phyloP scores from a whole-genome alignment of 805 yeast species.

The Candida ascalaphidarum region DNA sequence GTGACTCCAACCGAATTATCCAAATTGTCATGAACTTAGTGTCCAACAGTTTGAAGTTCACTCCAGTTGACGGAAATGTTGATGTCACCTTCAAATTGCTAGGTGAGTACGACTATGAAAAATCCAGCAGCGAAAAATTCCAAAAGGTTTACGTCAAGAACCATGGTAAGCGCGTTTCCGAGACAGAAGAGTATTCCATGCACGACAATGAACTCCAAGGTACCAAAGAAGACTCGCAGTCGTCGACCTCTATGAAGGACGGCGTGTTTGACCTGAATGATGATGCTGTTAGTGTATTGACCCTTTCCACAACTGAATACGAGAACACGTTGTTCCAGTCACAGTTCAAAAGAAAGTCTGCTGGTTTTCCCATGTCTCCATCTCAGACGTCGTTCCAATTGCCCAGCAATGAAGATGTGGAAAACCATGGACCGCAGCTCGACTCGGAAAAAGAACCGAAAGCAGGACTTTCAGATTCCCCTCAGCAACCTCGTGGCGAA shows the following conservation, averaged over 20 bases:
- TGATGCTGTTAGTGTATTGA: constrained; percentile 20
- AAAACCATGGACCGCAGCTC: too few relatives aligned
- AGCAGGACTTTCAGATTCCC: neutral
- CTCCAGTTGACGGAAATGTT: constrained; percentile 83
- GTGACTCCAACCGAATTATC: constrained; percentile 84
- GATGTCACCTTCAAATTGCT: constrained; percentile 51
- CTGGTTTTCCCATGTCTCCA: too few relatives aligned
- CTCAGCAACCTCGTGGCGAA: too few relatives aligned
- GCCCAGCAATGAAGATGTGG: too few relatives aligned
- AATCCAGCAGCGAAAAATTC: constrained; percentile 33
- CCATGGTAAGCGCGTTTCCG: constrained; percentile 13
- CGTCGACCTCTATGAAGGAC: neutral
- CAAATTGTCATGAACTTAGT: constrained; percentile 92
- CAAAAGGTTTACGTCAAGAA: constrained; percentile 34
- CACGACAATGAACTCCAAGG: too few relatives aligned
- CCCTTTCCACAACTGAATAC: constrained; percentile 30
- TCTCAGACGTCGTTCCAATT: constrained; percentile 3
- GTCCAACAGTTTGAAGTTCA: constrained; percentile 84
- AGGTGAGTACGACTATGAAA: constrained; percentile 57
- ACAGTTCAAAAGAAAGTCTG: constrained; percentile 26
- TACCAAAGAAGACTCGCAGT: constrained; percentile 1
- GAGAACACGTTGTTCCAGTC: constrained; percentile 28
- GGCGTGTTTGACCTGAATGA: constrained; percentile 1
- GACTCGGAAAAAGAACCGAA: constrained; percentile 1
- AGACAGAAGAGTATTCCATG: neutral